These are phyloP conservation scores for Citeromyces matritensis DNA, from an alignment of 805 yeast species.

Conservation along the genomic window DNA sequence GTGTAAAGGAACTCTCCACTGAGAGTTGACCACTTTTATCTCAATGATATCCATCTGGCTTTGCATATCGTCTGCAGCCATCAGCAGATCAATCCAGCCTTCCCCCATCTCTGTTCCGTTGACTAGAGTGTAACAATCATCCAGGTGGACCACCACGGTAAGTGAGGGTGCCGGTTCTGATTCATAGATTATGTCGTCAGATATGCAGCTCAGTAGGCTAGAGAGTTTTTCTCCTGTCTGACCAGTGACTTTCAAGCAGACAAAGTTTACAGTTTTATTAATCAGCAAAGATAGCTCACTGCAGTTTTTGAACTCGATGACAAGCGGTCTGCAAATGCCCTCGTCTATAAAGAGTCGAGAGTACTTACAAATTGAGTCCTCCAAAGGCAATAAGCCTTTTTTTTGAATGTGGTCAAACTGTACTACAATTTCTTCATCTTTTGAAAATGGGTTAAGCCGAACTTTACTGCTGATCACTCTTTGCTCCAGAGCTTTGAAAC, in stretches of 20 bases:
- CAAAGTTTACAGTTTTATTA: conserved; percentile 13
- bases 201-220: conserved; percentile 6
- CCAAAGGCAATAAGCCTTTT: conserved; percentile 13
- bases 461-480: conserved; percentile 37
- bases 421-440: conserved; percentile 41
- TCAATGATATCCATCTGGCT: conserved; percentile 16
- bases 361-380: conserved; percentile 13
- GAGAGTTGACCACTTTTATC: conserved; percentile 22
- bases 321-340: conserved; percentile 15
- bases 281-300: conserved; percentile 16
- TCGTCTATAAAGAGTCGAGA: conserved; percentile 31
- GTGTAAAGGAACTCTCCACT: conserved; percentile 16
- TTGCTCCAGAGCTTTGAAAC: conserved; percentile 67
- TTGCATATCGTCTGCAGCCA: background rate
- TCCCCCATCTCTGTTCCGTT: conserved; percentile 13
- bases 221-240: conserved; percentile 11
- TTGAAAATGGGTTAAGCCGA: conserved; percentile 32
- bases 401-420: conserved; percentile 27
- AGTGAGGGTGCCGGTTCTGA: conserved; percentile 4
- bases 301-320: conserved; percentile 22
- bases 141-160: conserved; percentile 8
- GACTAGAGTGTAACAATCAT: conserved; percentile 7
- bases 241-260: conserved; percentile 9
- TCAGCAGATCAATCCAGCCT: conserved; percentile 12
- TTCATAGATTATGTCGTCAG: conserved; percentile 12